Evolutionary conservation across 371 early-diverging fungal genomes (phyloP), one percentile per base, ranked within the genome.

Genomic region (Lichtheimia corymbifera): DNA sequence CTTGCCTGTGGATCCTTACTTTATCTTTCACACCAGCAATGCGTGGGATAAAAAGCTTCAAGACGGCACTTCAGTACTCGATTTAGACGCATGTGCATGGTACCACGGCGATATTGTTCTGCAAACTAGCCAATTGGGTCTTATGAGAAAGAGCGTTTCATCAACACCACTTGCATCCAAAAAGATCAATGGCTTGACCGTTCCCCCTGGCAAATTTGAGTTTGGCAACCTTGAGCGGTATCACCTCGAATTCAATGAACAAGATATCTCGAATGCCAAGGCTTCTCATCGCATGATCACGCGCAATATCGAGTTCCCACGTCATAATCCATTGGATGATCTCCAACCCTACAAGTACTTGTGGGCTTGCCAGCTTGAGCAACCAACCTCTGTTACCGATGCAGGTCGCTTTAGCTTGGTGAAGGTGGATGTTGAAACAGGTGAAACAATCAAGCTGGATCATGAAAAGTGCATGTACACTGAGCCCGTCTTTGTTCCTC

Each of bases 401-500:
- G 77, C 76, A 60, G 62, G 59, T 4, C 35, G 35, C 2, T 57
- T 43, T 14, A 60, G 69, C 4, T 56, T 85, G n/a, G 67, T 83
- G 61, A 83, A 83, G 55, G 64, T 85, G 4, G 75, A 81, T 54
- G 20, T 76, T 14, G 54, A 71, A 7, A 67, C 54, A 18, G 65
- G 61, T 2, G 55, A 22, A 59, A 53, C 12, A 30, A 63, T 35
- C 28, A 52, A 62, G 18, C 41, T 58, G 57, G 6, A 35, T 41
- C 47, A 72, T 43, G 71, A 71, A 13, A 80, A 82, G 0, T 82
- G 73, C 42, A 68, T 70, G 11, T 86, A 82, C 17, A 79, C 83
- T 17, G 87, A 88, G 44, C 88, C 89, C 0, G 79, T 89, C 15
- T 87, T 88, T 74, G 83, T 87, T 6, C 77, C 81, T 2, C 63